A percentile compares a stretch with the other conserved stretches of the same genome.
Conservation (phyloP, 1,139 yeast genomes). For the Sporopachydermia cereana region DNA sequence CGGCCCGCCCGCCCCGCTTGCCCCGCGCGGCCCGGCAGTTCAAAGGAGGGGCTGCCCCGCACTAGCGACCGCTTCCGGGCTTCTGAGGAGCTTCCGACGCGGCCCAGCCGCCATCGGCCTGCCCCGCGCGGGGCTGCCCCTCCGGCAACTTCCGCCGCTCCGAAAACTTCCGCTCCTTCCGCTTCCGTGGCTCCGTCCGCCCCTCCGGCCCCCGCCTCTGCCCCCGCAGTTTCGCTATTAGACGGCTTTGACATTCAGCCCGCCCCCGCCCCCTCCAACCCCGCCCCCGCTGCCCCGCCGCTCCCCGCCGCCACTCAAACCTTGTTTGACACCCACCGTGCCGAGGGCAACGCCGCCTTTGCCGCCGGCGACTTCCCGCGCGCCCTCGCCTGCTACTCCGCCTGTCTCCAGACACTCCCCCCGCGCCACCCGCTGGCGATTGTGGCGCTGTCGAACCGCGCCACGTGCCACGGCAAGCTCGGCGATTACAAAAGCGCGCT, state of each 20-base stretch:
- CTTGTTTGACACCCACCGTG: conserved; percentile 42
- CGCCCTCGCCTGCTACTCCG: conserved; percentile 51
- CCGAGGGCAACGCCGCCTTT: conserved; percentile 51
- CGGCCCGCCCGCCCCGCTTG: not conserved
- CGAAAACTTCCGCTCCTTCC: too few relatives aligned
- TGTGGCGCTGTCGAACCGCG: conserved; percentile 65
- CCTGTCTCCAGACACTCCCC: conserved; percentile 56
- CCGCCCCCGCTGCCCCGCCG: not conserved
- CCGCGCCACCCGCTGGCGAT: conserved; percentile 52
- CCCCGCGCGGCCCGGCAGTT: too few relatives aligned
- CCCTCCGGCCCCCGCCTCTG: not conserved
- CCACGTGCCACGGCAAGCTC: conserved; percentile 53
- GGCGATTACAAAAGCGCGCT: conserved; percentile 66
- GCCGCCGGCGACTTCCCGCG: conserved; percentile 70
- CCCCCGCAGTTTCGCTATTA: not conserved
- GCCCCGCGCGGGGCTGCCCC: not conserved
- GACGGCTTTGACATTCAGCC: not conserved
- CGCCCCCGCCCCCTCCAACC: not conserved
- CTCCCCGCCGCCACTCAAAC: not conserved
- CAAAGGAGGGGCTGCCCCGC: too few relatives aligned
- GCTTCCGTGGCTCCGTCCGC: not conserved
- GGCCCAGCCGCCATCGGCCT: not conserved
- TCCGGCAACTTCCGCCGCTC: not conserved
- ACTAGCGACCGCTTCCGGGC: not conserved
- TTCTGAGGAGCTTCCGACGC: not conserved